Percentiles rank a stretch among this genome's conserved stretches.
These are phyloP conservation scores for Aciculosporium take DNA, from an alignment of 2,329 filamentous ascomycete species.

Conservation along the genomic window DNA sequence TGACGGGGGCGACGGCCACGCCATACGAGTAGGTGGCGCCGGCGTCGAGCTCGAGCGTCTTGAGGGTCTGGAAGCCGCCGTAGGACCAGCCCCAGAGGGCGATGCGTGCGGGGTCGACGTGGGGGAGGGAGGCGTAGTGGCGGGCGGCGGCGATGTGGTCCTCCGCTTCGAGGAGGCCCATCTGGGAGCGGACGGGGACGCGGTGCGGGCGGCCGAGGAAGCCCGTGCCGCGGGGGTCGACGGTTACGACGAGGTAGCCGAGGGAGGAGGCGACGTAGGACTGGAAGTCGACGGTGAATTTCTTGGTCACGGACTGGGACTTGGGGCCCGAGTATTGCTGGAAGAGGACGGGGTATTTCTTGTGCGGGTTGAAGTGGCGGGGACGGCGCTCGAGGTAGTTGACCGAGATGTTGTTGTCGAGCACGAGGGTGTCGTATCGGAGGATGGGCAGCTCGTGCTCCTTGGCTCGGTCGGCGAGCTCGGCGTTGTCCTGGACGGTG, in stretches of 20 bases:
- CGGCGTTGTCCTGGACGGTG: slow-evolving; percentile 63
- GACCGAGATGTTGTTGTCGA: slow-evolving; percentile 57
- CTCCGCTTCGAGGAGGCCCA: slow-evolving; percentile 71
- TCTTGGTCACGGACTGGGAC: slow-evolving; percentile 76
- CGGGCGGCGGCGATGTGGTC: slow-evolving; percentile 89
- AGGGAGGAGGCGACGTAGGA: slow-evolving; percentile 72
- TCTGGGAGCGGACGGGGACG: slow-evolving; percentile 65
- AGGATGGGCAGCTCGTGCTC: slow-evolving; percentile 71
- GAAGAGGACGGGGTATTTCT: slow-evolving; percentile 88
- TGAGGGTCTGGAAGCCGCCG: slow-evolving; percentile 87
- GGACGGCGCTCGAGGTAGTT: slow-evolving; percentile 74
- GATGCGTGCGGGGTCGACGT: slow-evolving; percentile 69
- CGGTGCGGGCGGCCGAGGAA: slow-evolving; percentile 75
- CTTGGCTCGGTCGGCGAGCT: slow-evolving; percentile 53
- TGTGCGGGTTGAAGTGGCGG: slow-evolving; percentile 70
- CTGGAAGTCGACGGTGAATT: slow-evolving; percentile 77
- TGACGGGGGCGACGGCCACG: slow-evolving; percentile 97
- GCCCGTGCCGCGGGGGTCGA: slow-evolving; percentile 87
- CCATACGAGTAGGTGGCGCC: slow-evolving; percentile 88
- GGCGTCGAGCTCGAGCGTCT: slow-evolving; percentile 82
- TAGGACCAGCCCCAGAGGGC: slow-evolving; percentile 99
- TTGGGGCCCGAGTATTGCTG: slow-evolving; percentile 87
- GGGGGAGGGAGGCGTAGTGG: slow-evolving; percentile 64
- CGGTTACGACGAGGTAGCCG: slow-evolving; percentile 86
- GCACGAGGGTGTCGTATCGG: slow-evolving; percentile 70